phyloP scores from a whole-genome alignment of 169 alveolate genomes.

The Theileria annulata region DNA sequence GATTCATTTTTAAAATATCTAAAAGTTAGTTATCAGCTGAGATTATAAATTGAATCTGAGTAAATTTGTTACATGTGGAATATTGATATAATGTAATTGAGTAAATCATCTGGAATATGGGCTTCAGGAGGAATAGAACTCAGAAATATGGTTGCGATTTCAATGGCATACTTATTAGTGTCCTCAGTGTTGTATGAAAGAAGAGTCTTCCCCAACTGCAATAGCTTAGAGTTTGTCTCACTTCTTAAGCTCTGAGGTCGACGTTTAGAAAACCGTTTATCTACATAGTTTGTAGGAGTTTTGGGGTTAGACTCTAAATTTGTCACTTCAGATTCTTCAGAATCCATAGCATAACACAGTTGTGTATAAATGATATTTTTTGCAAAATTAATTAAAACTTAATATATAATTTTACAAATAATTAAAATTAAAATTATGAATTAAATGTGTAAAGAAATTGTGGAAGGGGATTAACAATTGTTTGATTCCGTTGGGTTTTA shows the following conservation, averaged over 20 bases:
- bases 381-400: neutral
- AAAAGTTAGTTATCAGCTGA: neutral
- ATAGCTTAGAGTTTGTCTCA: conserved; percentile 19
- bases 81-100: conserved; percentile 27
- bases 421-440: neutral
- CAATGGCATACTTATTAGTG: conserved; percentile 46
- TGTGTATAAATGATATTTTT: neutral
- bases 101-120: conserved; percentile 55
- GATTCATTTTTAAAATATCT: neutral
- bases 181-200: conserved; percentile 42
- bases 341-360: neutral
- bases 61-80: conserved; percentile 33
- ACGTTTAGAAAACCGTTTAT: neutral
- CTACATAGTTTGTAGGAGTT: neutral
- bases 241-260: conserved; percentile 31
- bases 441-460: neutral
- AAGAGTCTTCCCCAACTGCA: conserved; percentile 53
- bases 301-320: neutral
- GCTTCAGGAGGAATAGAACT: conserved; percentile 55
- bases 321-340: neutral
- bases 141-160: conserved; percentile 36
- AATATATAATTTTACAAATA: no score
- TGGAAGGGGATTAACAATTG: neutral
- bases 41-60: neutral
- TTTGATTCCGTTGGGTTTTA: neutral